Conservation (phyloP, 495 filamentous ascomycete species). For the Gamarada debralockiae region DNA sequence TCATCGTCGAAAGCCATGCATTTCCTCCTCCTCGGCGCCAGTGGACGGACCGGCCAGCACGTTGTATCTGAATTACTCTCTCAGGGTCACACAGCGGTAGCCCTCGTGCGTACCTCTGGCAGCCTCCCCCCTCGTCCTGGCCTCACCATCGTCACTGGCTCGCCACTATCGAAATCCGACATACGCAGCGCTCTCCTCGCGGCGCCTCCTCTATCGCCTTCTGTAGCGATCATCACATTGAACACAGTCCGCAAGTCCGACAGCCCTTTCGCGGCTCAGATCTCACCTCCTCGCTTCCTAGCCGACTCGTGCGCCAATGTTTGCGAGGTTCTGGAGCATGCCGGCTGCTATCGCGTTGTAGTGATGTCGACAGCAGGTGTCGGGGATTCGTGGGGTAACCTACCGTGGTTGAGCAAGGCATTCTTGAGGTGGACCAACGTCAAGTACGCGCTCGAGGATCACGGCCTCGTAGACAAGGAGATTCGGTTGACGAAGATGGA, state of each 20-base stretch:
- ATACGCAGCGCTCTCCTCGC: slow-evolving; percentile 32
- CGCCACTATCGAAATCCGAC: slow-evolving; percentile 35
- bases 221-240: slow-evolving; percentile 40
- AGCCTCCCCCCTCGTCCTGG: slow-evolving; percentile 25
- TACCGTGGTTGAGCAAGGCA: slow-evolving; percentile 34
- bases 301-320: slow-evolving; percentile 41
- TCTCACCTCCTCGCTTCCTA: slow-evolving; percentile 41
- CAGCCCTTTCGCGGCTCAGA: slow-evolving; percentile 39
- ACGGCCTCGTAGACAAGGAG: slow-evolving; percentile 36
- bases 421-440: slow-evolving; percentile 43
- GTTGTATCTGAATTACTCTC: slow-evolving; percentile 34
- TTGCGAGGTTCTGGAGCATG: slow-evolving; percentile 36
- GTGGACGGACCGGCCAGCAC: slow-evolving; percentile 39
- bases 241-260: slow-evolving; percentile 39
- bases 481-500: slow-evolving; percentile 36
- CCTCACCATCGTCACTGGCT: slow-evolving; percentile 32
- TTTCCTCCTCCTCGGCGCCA: slow-evolving; percentile 39
- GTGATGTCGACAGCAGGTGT: slow-evolving; percentile 43
- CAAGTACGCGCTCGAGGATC: slow-evolving; percentile 41
- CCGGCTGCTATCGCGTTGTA: slow-evolving; percentile 35
- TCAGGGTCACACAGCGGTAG: slow-evolving; percentile 27
- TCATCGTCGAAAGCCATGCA: slow-evolving; percentile 30
- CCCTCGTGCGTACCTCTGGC: slow-evolving; percentile 26
- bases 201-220: slow-evolving; percentile 25
- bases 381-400: slow-evolving; percentile 41